phyloP scores from a whole-genome alignment of 176 grass and related monocot genomes.

The Oryza officinalis region DNA sequence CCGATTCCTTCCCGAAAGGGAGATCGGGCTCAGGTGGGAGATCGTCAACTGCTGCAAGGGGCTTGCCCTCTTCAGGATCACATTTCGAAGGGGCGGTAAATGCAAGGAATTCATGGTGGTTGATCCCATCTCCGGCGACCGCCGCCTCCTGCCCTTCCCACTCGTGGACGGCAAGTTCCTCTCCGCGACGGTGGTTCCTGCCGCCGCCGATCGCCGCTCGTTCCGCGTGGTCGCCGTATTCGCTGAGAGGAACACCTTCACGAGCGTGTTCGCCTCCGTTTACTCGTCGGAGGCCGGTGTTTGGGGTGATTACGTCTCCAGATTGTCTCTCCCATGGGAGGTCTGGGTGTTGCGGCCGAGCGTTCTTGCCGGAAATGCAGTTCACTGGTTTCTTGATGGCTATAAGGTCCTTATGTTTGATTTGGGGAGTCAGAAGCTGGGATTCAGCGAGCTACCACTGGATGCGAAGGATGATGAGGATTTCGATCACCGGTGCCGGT shows the following conservation, averaged over 20 bases:
- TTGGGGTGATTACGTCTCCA: neutral
- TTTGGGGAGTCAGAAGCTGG: neutral
- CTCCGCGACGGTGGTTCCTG: neutral
- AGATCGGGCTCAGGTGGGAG: neutral
- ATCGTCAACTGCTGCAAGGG: neutral
- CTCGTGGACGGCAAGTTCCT: neutral
- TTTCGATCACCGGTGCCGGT: neutral
- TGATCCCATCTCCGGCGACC: neutral
- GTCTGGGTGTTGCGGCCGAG: neutral
- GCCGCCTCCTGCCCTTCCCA: neutral
- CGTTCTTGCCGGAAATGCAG: neutral
- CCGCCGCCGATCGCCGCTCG: neutral
- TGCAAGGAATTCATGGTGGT: neutral
- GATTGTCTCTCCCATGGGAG: neutral
- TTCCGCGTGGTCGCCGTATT: neutral
- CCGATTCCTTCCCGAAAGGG: neutral
- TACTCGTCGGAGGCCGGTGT: neutral
- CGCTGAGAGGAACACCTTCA: neutral
- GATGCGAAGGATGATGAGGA: neutral
- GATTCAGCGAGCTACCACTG: neutral
- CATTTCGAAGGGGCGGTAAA: neutral
- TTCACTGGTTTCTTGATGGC: neutral
- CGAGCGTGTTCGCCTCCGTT: neutral
- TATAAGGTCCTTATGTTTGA: neutral
- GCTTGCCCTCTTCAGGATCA: neutral